Evolutionary conservation across 768 basidiomycete species (phyloP).

Genomic region (Dioszegia hungarica): DNA sequence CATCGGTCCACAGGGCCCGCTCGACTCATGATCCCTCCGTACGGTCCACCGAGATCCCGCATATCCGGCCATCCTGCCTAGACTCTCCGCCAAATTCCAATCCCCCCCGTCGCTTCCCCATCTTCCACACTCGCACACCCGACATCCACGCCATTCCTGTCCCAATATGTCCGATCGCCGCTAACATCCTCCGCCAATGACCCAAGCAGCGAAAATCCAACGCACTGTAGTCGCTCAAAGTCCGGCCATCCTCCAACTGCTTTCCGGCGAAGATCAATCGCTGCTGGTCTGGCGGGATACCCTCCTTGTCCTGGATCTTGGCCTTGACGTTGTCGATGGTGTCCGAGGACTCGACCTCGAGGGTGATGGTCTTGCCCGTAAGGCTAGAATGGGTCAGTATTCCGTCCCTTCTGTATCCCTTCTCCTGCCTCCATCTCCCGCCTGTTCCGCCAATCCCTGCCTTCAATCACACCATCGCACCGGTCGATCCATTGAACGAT

Average conservation of each 20-base stretch:
- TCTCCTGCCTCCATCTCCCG: neutral
- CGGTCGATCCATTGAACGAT: no score
- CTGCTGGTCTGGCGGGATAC: conserved; percentile 53
- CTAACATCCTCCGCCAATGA: neutral
- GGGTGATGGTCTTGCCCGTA: conserved; percentile 71
- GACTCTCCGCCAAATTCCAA: no score
- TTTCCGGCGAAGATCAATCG: conserved; percentile 56
- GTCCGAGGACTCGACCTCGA: conserved; percentile 54
- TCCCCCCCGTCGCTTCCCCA: no score
- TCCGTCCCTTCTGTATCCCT: neutral
- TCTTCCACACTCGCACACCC: no score
- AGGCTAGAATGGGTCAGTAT: conserved; percentile 42
- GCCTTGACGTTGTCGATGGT: conserved; percentile 54
- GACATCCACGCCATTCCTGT: no score
- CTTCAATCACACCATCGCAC: no score
- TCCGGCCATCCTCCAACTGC: conserved; percentile 53
- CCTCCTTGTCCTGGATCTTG: conserved; percentile 53
- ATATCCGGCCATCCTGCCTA: no score
- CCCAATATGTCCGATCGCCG: neutral
- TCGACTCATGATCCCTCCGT: no score
- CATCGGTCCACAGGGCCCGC: no score
- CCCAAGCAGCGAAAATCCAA: conserved; percentile 2
- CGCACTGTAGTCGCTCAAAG: conserved; percentile 50
- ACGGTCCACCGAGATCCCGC: no score
- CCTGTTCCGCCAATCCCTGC: neutral